Evolutionary conservation across 176 grass and related monocot genomes (phyloP).

Genomic region (Aegilops umbellulata): DNA sequence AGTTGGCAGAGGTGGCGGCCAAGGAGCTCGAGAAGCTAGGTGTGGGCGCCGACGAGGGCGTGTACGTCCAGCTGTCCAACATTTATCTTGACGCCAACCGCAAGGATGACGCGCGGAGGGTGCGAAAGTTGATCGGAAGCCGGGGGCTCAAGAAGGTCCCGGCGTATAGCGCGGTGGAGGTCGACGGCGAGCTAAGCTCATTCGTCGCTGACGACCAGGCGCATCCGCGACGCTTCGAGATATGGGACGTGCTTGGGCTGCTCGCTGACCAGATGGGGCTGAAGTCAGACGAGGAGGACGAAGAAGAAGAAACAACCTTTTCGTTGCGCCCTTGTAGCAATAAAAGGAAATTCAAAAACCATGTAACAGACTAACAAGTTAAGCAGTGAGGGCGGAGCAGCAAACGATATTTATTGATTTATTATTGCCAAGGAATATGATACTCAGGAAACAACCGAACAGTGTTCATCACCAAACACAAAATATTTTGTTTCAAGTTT

Average conservation of each 20-base stretch:
- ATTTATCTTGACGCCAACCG: slow-evolving; percentile 71
- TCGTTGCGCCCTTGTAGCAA: background rate
- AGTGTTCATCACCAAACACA: no score
- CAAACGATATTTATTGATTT: no score
- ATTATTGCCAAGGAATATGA: no score
- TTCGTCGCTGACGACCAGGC: slow-evolving; percentile 72
- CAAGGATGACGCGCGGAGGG: slow-evolving; percentile 60
- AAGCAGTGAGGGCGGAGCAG: no score
- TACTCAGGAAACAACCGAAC: no score
- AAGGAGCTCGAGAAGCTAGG: slow-evolving; percentile 54
- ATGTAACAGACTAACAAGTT: no score
- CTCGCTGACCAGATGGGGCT: slow-evolving; percentile 58
- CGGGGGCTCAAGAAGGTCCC: slow-evolving; percentile 61
- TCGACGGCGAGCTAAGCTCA: slow-evolving; percentile 56
- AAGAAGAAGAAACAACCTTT: slow-evolving; percentile 1
- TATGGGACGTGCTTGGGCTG: slow-evolving; percentile 53
- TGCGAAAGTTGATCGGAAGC: slow-evolving; percentile 62
- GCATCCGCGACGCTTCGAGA: slow-evolving; percentile 50
- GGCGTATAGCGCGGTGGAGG: slow-evolving; percentile 51
- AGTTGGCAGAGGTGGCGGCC: slow-evolving; percentile 62
- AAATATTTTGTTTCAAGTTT: no score
- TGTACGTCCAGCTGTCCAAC: slow-evolving; percentile 77
- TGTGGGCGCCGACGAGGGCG: slow-evolving; percentile 53
- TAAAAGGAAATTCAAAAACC: background rate
- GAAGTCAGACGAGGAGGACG: slow-evolving; percentile 21